Percentiles rank a stretch among this genome's conserved stretches.
These are phyloP conservation scores for Cyclotella baltica DNA, from an alignment of 108 stramenopile species.

Conservation along the genomic window DNA sequence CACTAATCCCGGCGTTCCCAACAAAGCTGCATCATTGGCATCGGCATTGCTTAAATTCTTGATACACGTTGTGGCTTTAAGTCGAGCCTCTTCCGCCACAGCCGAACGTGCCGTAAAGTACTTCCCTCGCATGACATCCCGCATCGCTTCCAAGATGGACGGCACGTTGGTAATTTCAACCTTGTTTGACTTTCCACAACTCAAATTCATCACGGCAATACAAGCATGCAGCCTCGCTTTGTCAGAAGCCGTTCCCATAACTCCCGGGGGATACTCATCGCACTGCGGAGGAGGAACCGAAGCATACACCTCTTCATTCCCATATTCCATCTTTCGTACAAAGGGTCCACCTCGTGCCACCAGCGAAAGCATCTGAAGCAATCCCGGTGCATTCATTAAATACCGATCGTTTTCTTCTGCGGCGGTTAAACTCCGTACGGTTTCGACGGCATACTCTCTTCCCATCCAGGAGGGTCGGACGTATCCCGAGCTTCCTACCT, in stretches of 20 bases:
- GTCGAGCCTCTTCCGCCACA: slow-evolving; percentile 77
- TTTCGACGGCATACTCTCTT: slow-evolving; percentile 90
- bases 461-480: slow-evolving; percentile 71
- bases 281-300: slow-evolving; percentile 44
- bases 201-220: slow-evolving; percentile 92
- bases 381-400: slow-evolving; percentile 77
- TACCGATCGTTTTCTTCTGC: slow-evolving; percentile 88
- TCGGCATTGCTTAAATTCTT: slow-evolving; percentile 92
- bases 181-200: slow-evolving; percentile 92
- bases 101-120: slow-evolving; percentile 34
- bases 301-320: slow-evolving; percentile 8
- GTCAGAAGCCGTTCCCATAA: slow-evolving; percentile 73
- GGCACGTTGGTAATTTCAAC: slow-evolving; percentile 84
- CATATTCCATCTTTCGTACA: slow-evolving; percentile 25
- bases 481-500: slow-evolving; percentile 38
- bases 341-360: slow-evolving; percentile 90
- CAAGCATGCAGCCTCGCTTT: slow-evolving; percentile 90
- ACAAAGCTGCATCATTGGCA: slow-evolving; percentile 85
- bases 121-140: slow-evolving; percentile 82
- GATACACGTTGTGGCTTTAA: slow-evolving; percentile 92
- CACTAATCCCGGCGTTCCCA: slow-evolving; percentile 83
- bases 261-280: slow-evolving; percentile 22
- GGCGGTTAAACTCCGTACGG: slow-evolving; percentile 86
- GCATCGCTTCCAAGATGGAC: slow-evolving; percentile 83
- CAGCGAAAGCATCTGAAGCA: slow-evolving; percentile 79